Percentiles rank a stretch among this genome's conserved stretches.
Conservation (phyloP, 2,329 filamentous ascomycete species). For the Alternaria sp. region DNA sequence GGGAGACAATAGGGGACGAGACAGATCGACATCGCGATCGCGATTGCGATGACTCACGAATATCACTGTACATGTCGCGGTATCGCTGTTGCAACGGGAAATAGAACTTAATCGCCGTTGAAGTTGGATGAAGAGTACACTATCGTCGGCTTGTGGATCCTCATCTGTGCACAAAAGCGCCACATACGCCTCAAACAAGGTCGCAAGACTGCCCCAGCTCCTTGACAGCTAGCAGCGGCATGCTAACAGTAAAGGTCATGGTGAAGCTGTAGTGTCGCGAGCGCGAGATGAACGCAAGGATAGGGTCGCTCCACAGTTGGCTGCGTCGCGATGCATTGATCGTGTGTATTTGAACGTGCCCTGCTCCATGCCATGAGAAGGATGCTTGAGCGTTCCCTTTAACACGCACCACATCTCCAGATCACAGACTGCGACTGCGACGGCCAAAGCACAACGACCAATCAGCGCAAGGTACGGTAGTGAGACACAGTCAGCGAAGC, state of each 20-base stretch:
- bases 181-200: slow-evolving; percentile 44
- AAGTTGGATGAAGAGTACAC: not conserved
- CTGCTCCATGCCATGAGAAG: slow-evolving; percentile 31
- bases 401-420: slow-evolving; percentile 30
- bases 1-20: not conserved
- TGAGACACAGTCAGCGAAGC: slow-evolving; percentile 39
- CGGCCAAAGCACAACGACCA: not conserved
- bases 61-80: no score
- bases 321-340: slow-evolving; percentile 38
- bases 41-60: not conserved
- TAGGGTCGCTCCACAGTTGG: slow-evolving; percentile 38
- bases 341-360: slow-evolving; percentile 46
- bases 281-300: slow-evolving; percentile 43
- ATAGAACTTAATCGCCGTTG: not conserved
- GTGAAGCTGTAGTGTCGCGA: slow-evolving; percentile 39
- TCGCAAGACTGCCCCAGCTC: slow-evolving; percentile 44
- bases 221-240: slow-evolving; percentile 37
- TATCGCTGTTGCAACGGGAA: not conserved
- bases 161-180: slow-evolving; percentile 41
- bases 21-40: not conserved
- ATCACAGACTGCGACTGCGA: slow-evolving; percentile 26
- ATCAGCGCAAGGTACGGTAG: slow-evolving; percentile 22
- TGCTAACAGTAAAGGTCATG: slow-evolving; percentile 38
- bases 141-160: slow-evolving; percentile 29
- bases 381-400: slow-evolving; percentile 29